Evolutionary conservation across 345 rosid genomes (phyloP), one percentile per base, ranked within the genome.

Genomic region (Aquilaria malaccensis): DNA sequence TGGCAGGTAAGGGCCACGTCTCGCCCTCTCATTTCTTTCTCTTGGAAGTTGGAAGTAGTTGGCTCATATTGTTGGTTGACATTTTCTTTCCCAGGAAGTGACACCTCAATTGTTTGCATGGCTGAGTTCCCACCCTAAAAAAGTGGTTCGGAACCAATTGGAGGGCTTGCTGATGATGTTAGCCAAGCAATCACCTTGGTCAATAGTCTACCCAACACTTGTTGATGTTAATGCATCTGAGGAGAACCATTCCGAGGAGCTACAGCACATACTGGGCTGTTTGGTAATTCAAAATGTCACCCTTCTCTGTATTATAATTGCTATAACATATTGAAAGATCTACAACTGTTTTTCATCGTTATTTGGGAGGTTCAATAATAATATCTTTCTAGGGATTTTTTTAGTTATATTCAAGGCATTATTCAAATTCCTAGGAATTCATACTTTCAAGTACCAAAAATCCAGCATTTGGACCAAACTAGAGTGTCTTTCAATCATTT

Each of bases 101-200:
- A 83, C 86, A 14, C 96, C 98, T 52, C 98, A 91, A 50, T 76
- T 91, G 70, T 88, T 88, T 84, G 91, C 96, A 70, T 91, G 89
- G 50, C 68, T 91, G 74, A 88, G 94, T 74, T 88, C 94, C 66
- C 98, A 91, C 67, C 98, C 96, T 7, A 86, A 83, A 74, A 85
- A 83, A 71, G 84, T 79, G 13, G 88, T 91, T 15, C 84, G 96
- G 48, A 91, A 82, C 74, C 91, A 88, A 75, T 64, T 91, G 64
- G 91, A 86, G 74, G 82, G 89, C 76, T 74, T 91, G 62, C 65
- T 91, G 72, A 77, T 88, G 73, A 76, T 80, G 89, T 69, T 91
- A 75, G 94, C 96, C 56, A 88, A 86, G 74, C 80, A 63, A 66
- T 91, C 86, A 60, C 98, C 98, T 53, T 88, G 89, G 86, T 88